Evolutionary conservation across 495 filamentous ascomycete genomes (phyloP).

Genomic region (Trichoderma reesei): DNA sequence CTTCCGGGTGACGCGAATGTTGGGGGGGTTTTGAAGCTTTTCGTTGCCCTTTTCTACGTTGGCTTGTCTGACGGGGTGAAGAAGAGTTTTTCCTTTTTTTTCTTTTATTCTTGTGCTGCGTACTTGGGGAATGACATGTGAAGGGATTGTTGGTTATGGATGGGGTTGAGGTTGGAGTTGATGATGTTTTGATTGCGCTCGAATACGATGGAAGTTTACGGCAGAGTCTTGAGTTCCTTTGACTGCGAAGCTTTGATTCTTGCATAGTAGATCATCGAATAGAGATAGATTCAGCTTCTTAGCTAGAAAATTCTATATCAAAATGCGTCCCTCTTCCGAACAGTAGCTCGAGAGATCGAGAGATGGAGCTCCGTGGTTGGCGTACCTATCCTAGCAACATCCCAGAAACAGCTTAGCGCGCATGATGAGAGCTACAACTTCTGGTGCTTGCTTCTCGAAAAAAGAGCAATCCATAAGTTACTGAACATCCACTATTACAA

Average conservation of each 20-base stretch:
- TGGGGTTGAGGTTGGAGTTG: not conserved
- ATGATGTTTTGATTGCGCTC: too few species aligned
- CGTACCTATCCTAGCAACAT: not conserved
- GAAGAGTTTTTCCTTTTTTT: slow-evolving; percentile 15
- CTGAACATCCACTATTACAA: not conserved
- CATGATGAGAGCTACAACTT: not conserved
- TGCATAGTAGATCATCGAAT: too few species aligned
- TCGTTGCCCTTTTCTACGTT: slow-evolving; percentile 18
- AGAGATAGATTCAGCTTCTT: too few species aligned
- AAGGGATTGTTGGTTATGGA: not conserved
- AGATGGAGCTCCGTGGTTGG: too few species aligned
- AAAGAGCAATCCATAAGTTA: not conserved
- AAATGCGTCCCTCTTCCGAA: too few species aligned
- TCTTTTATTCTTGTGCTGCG: not conserved
- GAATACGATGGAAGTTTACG: too few species aligned
- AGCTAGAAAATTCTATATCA: too few species aligned
- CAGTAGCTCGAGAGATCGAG: too few species aligned
- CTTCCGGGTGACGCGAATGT: slow-evolving; percentile 23
- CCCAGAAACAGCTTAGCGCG: slow-evolving; percentile 7
- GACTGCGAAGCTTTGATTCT: too few species aligned
- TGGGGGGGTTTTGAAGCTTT: slow-evolving; percentile 11
- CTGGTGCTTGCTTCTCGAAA: not conserved
- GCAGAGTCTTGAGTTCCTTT: too few species aligned
- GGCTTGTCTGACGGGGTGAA: slow-evolving; percentile 21
- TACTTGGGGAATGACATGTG: not conserved